Evolutionary conservation across 208 protist genomes (phyloP), one percentile per base, ranked within the genome.

Genomic region (Leishmania tropica): DNA sequence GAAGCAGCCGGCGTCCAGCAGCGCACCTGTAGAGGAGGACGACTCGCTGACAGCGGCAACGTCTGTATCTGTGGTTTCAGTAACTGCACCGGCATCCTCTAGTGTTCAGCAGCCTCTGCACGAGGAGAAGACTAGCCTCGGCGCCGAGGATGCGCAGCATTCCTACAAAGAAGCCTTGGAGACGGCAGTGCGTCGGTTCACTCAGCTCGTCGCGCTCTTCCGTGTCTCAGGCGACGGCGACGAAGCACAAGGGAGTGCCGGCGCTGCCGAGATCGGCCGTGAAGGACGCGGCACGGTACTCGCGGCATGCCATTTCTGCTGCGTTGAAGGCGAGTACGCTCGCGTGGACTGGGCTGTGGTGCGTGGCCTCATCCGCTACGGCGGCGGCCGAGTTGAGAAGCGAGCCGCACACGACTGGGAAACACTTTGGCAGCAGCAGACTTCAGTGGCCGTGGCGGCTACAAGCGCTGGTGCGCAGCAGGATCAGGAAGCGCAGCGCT

Each of bases 301-400:
- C 24, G 53, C 11, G 40, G 60, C 78, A 15, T 85, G 77, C 56
- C 31, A 64, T 60, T 83, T 96, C 75, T 97, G 94, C 81, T 93
- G 95, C 58, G 70, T 93, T n/a, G 91, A 96, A 19, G 86, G 88
- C 42, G 89, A 93, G 2, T 97, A 92, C 81, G 84, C 85, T 15
- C 89, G 92, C 17, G 79, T 90, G 11, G 90, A 93, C 40, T 77
- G 93, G 78, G 90, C 86, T 8, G 90, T 95, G 67, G 86, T 89
- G 42, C 92, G 94, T 11, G 92, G 89, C 7, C 87, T 97, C 11
- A 83, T 95, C n/a, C 92, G 92, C 40, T 81, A 90, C 60, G 91
- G 94, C 42, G 86, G 88, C 37, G 94, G 92, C 0, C 35, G 40
- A 6, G 91, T 84, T 42, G 78, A 90, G 60, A 97, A 97, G 85